Evolutionary conservation across 176 grass and related monocot genomes (phyloP), one percentile per base, ranked within the genome.

Genomic region (Cenchrus fungigraminus): DNA sequence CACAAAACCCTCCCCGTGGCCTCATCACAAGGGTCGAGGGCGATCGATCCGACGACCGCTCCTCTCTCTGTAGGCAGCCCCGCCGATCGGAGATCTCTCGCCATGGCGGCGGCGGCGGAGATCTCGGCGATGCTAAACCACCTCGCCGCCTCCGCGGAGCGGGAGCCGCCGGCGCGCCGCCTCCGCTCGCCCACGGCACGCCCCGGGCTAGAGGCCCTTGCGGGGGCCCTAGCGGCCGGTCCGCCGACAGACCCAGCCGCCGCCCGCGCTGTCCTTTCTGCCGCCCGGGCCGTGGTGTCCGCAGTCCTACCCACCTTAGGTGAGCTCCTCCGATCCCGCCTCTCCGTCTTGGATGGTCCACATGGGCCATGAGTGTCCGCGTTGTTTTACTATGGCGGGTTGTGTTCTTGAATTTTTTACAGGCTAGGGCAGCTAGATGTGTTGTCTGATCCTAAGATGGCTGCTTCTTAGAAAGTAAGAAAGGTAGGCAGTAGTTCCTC

Each of bases 71-170:
- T 22, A 43, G 17, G 31, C 54, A 64, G 72, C 66, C 16, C 74
- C 29, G 74, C 75, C 89, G 74, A 90, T 90, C 68, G 59, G 51
- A 87, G 79, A 85, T 81, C 83, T 47, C 77, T 54, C 11, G 69
- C 68, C 68, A 84, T 90, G 89, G 84, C 89, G 84, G 88, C 67
- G 88, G 75, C 67, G 88, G 75, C 89, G 74, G 84, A 87, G 84
- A 90, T 90, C 89, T 83, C 80, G 68, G 80, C 75, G 60, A 76
- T 90, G 66, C 84, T 90, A 15, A 75, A 83, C n/a, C 80, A 83
- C 44, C 84, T 77, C 62, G 79, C 68, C 20, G 50, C 73, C 31
- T 46, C 74, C 8, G 84, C 43, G 25, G 84, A 82, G 47, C 69
- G 63, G 53, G 87, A 82, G 22, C 72, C 72, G 46, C 84, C 52